These are phyloP conservation scores for Breynia disticha DNA, from an alignment of 441 rosid species.

Conservation along the genomic window DNA sequence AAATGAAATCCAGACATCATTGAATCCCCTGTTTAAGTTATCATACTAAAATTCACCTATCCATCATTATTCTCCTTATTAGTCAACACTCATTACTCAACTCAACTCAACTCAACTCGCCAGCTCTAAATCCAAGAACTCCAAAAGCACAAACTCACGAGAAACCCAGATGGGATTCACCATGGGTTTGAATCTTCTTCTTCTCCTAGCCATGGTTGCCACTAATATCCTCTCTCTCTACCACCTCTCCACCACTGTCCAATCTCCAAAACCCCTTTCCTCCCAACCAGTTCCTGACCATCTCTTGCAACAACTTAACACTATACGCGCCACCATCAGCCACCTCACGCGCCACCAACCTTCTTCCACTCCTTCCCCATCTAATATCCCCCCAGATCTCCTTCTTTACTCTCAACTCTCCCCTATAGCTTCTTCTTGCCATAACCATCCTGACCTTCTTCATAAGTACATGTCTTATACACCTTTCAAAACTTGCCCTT, in stretches of 20 bases:
- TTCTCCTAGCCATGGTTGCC: constrained; percentile 89
- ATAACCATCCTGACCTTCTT: constrained; percentile 81
- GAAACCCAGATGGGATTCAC: constrained; percentile 45
- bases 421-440: constrained; percentile 84
- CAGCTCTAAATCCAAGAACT: neutral
- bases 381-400: constrained; percentile 63
- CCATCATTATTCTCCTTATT: too few species aligned
- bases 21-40: too few species aligned
- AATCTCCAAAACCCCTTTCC: constrained; percentile 37
- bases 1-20: too few species aligned
- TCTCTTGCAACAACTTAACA: constrained; percentile 64
- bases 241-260: constrained; percentile 74
- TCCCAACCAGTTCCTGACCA: constrained; percentile 60
- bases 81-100: too few species aligned
- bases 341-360: constrained; percentile 81
- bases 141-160: neutral
- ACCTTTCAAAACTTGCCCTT: constrained; percentile 78
- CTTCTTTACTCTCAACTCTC: constrained; percentile 66
- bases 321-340: constrained; percentile 85
- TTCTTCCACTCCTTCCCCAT: constrained; percentile 12
- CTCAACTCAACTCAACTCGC: too few species aligned
- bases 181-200: constrained; percentile 74
- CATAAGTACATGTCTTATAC: constrained; percentile 79
- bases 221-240: constrained; percentile 89
- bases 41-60: too few species aligned